phyloP scores from a whole-genome alignment of 2,329 filamentous ascomycete genomes.

The Hirsutella rhossiliensis region DNA sequence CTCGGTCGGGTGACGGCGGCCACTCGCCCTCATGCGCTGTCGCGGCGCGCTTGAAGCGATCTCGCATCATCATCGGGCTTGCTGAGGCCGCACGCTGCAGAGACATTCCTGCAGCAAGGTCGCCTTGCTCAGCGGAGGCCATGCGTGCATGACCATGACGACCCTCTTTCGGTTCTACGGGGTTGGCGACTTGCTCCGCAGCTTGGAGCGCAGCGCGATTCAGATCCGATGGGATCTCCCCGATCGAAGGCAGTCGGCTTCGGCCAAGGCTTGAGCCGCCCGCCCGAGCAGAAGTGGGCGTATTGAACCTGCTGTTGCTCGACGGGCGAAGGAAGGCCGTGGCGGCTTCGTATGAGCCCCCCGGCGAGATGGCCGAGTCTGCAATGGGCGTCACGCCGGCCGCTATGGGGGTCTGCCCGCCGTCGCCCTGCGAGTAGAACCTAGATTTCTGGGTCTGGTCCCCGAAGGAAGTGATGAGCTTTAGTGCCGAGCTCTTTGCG shows the following conservation, averaged over 20 bases:
- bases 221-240: slow-evolving; percentile 36
- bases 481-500: slow-evolving; percentile 72
- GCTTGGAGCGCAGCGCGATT: slow-evolving; percentile 17
- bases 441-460: slow-evolving; percentile 49
- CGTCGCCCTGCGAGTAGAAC: slow-evolving; percentile 46
- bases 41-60: slow-evolving; percentile 26
- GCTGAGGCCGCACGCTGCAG: slow-evolving; percentile 56
- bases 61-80: slow-evolving; percentile 51
- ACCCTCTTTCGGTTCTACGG: slow-evolving; percentile 13
- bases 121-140: slow-evolving; percentile 28
- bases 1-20: slow-evolving; percentile 51
- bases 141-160: slow-evolving; percentile 22
- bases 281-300: slow-evolving; percentile 50
- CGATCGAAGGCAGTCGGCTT: slow-evolving; percentile 65
- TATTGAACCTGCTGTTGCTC: slow-evolving; percentile 56
- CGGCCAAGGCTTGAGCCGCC: slow-evolving; percentile 49
- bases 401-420: slow-evolving; percentile 62
- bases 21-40: slow-evolving; percentile 19
- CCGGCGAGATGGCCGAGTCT: slow-evolving; percentile 55
- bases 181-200: slow-evolving; percentile 10
- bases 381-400: slow-evolving; percentile 82
- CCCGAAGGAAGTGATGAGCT: slow-evolving; percentile 83
- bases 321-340: slow-evolving; percentile 58
- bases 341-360: slow-evolving; percentile 45
- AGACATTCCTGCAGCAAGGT: slow-evolving; percentile 29